Evolutionary conservation across 2,329 filamentous ascomycete genomes (phyloP), one percentile per base, ranked within the genome.

Genomic region (Raffaelea albimanens): DNA sequence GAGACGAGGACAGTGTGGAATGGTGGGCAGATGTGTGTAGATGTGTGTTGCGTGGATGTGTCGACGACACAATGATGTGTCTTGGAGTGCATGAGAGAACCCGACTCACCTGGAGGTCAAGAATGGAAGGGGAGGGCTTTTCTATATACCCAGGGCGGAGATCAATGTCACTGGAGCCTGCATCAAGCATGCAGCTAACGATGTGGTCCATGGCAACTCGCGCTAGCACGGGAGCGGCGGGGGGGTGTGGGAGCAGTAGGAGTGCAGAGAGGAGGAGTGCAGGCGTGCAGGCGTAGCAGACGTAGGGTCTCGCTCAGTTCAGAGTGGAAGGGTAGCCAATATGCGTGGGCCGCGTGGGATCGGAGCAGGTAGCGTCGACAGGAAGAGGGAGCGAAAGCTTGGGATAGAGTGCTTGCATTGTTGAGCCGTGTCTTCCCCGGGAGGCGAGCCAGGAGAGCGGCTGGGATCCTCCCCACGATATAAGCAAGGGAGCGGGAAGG

Each of bases 141-240:
- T 69, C 68, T 69, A 76, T 73, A 72, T 73, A 69, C 56, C 64
- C 68, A 63, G 66, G 51, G 66, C 57, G 33, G 36, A 55, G 55
- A 39, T 67, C 67, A 51, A 14, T 19, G 36, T 61, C 61, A 38
- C 67, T 68, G 51, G 63, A 59, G 56, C 73, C 71, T 50, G 61
- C 59, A 56, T 72, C 69, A 55, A 73, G 65, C 65, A 82, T 69
- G 61, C 77, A 80, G 57, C 67, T 73, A 61, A 73, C 75, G 63
- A 82, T 81, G 62, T 82, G 78, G 64, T 76, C 75, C 78, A 82
- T 82, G 40, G 29, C 45, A 20, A n/a, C n/a, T n/a, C n/a, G 8
- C 40, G n/a, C 22, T 16, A 25, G 41, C 16, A 10, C 13, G 20
- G 46, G 21, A 19, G 13, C 11, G 10, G 16, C 19, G 29, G 45